These are phyloP conservation scores for Rhytidiadelphus loreus DNA, from an alignment of 225 moss, liverwort and hornwort species.

Conservation along the genomic window DNA sequence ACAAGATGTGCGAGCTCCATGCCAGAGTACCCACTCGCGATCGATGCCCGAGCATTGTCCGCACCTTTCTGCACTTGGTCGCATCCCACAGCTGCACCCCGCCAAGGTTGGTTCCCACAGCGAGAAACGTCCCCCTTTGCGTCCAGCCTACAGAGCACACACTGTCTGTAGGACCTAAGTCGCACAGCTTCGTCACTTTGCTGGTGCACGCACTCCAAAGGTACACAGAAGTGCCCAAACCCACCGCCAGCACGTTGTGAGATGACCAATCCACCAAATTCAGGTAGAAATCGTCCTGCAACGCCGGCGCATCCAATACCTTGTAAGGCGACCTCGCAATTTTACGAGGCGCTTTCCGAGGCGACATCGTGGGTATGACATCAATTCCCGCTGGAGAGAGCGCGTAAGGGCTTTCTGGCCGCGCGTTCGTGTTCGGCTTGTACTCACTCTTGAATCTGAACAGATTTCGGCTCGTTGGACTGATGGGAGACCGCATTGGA, in stretches of 20 bases:
- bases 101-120: slow-evolving; percentile 86
- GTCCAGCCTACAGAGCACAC: slow-evolving; percentile 98
- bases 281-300: slow-evolving; percentile 97
- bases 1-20: slow-evolving; percentile 85
- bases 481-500: slow-evolving; percentile 63
- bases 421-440: slow-evolving; percentile 26
- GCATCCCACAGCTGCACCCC: slow-evolving; percentile 99
- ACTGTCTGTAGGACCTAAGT: slow-evolving; percentile 71
- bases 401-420: slow-evolving; percentile 54
- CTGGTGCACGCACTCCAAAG: slow-evolving; percentile 97
- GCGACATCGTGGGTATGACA: slow-evolving; percentile 50
- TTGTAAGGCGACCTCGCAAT: slow-evolving; percentile 98
- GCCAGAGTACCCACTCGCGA: slow-evolving; percentile 86
- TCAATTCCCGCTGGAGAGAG: slow-evolving; percentile 57
- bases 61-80: slow-evolving; percentile 69
- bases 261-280: slow-evolving; percentile 99
- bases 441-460: slow-evolving; percentile 87
- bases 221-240: slow-evolving; percentile 92
- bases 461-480: slow-evolving; percentile 64
- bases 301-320: slow-evolving; percentile 97
- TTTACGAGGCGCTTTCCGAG: slow-evolving; percentile 77
- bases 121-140: slow-evolving; percentile 86
- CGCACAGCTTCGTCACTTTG: slow-evolving; percentile 96
- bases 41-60: slow-evolving; percentile 87
- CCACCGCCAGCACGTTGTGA: slow-evolving; percentile 91